Conservation (phyloP, 805 yeast genomes). For the Saccharomycopsis guyanensis region DNA sequence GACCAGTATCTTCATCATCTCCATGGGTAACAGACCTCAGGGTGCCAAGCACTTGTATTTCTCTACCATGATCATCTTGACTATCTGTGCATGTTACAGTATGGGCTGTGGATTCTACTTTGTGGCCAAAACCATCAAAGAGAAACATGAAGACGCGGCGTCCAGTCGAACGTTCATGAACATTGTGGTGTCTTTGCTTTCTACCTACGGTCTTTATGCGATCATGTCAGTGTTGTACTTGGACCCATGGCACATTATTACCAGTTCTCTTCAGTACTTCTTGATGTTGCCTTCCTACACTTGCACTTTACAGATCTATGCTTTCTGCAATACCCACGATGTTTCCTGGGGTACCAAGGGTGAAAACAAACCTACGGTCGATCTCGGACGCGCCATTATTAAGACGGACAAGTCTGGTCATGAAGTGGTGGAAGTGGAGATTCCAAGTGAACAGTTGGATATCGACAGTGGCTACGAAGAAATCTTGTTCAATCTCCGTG, state of each 20-base stretch:
- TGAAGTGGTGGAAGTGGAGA: slow-evolving; percentile 75
- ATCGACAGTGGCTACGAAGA: slow-evolving; percentile 78
- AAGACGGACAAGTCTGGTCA: slow-evolving; percentile 75
- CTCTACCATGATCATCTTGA: slow-evolving; percentile 60
- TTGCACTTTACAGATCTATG: slow-evolving; percentile 88
- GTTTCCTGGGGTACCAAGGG: slow-evolving; percentile 99
- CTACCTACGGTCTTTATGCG: slow-evolving; percentile 87
- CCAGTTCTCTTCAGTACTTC: slow-evolving; percentile 84
- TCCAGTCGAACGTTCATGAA: slow-evolving; percentile 53
- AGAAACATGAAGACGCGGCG: slow-evolving; percentile 27
- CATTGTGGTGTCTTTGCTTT: slow-evolving; percentile 73
- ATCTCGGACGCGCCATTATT: slow-evolving; percentile 74
- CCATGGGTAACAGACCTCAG: slow-evolving; percentile 97
- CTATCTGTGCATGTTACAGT: slow-evolving; percentile 76
- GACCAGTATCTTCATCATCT: slow-evolving; percentile 82
- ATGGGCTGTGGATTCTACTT: slow-evolving; percentile 76
- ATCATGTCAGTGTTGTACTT: slow-evolving; percentile 76
- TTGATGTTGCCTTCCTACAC: slow-evolving; percentile 85
- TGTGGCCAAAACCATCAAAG: slow-evolving; percentile 49
- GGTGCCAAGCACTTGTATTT: slow-evolving; percentile 81
- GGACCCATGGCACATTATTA: slow-evolving; percentile 94
- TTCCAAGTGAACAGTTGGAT: slow-evolving; percentile 60
- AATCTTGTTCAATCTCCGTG: slow-evolving; percentile 62
- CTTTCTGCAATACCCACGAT: slow-evolving; percentile 96
- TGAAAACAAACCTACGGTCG: slow-evolving; percentile 64